Conservation (phyloP, 371 early-diverging fungal species). For the Apophysomyces elegans region DNA sequence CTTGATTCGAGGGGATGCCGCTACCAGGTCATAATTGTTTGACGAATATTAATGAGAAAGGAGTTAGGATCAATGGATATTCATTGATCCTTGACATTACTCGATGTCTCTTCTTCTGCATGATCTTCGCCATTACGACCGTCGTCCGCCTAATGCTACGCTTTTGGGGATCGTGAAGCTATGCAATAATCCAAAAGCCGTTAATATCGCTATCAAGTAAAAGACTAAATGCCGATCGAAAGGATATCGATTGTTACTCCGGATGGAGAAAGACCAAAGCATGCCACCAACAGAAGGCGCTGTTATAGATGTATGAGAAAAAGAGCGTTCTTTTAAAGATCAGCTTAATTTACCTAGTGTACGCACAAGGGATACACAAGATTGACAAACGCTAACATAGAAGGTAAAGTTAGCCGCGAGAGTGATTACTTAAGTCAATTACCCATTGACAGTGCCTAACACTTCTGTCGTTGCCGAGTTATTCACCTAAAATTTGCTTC, state of each 20-base stretch:
- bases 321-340: not conserved
- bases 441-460: constrained; percentile 70
- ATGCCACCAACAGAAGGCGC: constrained; percentile 63
- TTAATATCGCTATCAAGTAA: constrained; percentile 40
- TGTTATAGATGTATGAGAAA: not conserved
- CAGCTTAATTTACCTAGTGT: constrained; percentile 48
- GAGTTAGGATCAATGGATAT: no score
- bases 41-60: no score
- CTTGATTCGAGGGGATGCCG: no score
- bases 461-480: constrained; percentile 56
- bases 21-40: no score
- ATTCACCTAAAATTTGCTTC: constrained; percentile 39
- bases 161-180: constrained; percentile 35
- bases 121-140: not conserved
- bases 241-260: constrained; percentile 50
- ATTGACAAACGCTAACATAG: constrained; percentile 49
- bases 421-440: not conserved
- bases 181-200: constrained; percentile 36
- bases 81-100: no score
- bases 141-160: not conserved
- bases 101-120: no score
- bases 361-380: constrained; percentile 59
- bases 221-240: constrained; percentile 64
- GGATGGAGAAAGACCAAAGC: constrained; percentile 63
- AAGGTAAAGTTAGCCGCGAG: not conserved